Evolutionary conservation across 331 rosid species (phyloP).

Genomic region (Acacia pycnantha): DNA sequence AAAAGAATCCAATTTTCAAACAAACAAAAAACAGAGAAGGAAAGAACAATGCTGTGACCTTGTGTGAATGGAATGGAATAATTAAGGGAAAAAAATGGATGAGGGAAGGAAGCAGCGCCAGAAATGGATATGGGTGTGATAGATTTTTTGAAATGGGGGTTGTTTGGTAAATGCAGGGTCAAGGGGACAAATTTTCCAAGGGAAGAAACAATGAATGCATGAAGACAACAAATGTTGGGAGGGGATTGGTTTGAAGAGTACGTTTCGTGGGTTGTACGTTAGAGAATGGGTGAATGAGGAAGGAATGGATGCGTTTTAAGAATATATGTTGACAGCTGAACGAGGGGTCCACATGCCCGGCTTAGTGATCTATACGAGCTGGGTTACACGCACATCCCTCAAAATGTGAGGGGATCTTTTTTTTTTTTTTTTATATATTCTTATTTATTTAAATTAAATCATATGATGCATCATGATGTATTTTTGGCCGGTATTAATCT

Average conservation of each 20-base stretch:
- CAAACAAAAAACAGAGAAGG: not conserved
- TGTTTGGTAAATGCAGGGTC: not conserved
- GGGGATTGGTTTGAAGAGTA: conserved; percentile 14
- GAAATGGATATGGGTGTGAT: not conserved
- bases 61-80: not conserved
- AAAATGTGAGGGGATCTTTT: too few relatives aligned
- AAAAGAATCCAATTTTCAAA: not conserved
- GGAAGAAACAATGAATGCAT: not conserved
- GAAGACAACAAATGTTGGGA: not conserved
- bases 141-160: not conserved
- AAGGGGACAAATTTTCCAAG: not conserved
- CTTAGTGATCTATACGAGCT: too few relatives aligned
- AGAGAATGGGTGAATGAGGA: not conserved
- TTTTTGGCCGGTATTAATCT: too few relatives aligned
- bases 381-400: too few relatives aligned
- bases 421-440: too few relatives aligned
- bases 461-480: too few relatives aligned
- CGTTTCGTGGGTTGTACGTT: conserved; percentile 28
- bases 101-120: not conserved
- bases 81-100: not conserved
- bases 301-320: not conserved
- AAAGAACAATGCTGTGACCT: not conserved
- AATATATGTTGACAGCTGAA: conserved; percentile 23
- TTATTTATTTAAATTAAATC: too few relatives aligned
- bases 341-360: too few relatives aligned